Evolutionary conservation across 202 grass and related monocot genomes (phyloP).

Genomic region (Brachypodium distachyon): DNA sequence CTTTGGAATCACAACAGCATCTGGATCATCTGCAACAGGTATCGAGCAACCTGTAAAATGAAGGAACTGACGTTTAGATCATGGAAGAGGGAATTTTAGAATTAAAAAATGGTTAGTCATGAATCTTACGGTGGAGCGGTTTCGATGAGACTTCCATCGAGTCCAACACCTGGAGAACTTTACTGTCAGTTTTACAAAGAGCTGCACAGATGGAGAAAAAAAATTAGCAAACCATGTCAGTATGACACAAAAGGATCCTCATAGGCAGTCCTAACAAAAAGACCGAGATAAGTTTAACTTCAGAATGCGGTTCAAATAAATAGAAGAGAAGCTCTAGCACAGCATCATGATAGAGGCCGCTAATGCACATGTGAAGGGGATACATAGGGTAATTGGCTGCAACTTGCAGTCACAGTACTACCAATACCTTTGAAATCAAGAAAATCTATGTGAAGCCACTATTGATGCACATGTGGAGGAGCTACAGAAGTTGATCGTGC

Average conservation of each 20-base stretch:
- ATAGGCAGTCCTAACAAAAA: neutral
- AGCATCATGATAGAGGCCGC: neutral
- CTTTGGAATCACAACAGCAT: slow-evolving; percentile 63
- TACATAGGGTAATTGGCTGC: neutral
- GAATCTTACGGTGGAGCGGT: slow-evolving; percentile 73
- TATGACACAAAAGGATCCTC: neutral
- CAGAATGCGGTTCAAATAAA: neutral
- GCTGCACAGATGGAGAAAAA: slow-evolving; percentile 31
- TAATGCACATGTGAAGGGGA: neutral
- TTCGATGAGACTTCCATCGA: slow-evolving; percentile 32
- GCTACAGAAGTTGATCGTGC: too few relatives aligned
- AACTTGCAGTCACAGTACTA: neutral
- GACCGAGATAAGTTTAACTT: neutral
- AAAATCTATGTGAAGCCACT: neutral
- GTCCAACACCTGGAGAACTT: slow-evolving; percentile 33
- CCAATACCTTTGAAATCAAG: neutral
- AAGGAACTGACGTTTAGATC: neutral
- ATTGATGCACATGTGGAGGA: neutral
- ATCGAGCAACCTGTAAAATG: slow-evolving; percentile 55
- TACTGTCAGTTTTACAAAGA: slow-evolving; percentile 63
- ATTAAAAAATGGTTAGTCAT: neutral
- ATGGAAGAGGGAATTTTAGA: neutral
- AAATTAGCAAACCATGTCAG: slow-evolving; percentile 13
- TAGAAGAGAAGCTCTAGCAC: neutral
- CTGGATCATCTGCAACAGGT: slow-evolving; percentile 60